Evolutionary conservation across 148 eudicot genomes (phyloP).

Genomic region (Cornus controversa): DNA sequence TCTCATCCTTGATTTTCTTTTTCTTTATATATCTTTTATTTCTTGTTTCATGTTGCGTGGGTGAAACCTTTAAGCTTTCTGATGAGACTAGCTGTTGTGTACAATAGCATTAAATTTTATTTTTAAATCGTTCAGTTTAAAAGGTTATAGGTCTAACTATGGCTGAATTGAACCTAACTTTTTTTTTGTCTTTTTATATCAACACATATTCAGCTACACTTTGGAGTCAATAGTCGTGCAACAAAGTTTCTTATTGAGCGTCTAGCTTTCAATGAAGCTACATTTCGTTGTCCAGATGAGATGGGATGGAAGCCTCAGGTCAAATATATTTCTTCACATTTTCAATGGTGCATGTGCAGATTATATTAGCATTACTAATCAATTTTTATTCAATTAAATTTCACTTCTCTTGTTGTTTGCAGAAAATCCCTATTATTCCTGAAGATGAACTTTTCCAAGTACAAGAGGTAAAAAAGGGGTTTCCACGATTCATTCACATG

Average conservation of each 20-base stretch:
- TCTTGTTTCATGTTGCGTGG: background rate
- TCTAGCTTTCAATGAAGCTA: slow-evolving; percentile 94
- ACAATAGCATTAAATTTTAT: background rate
- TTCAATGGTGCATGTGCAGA: background rate
- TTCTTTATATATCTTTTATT: no score
- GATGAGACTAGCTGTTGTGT: background rate
- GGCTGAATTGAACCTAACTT: background rate
- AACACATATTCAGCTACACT: slow-evolving; percentile 60
- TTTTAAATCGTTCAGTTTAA: background rate
- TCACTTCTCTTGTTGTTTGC: slow-evolving; percentile 30
- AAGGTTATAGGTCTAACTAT: background rate
- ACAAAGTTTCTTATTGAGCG: slow-evolving; percentile 83
- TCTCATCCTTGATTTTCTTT: background rate
- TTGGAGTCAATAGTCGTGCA: slow-evolving; percentile 91
- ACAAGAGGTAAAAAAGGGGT: slow-evolving; percentile 63
- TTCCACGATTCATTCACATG: background rate
- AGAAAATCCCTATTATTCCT: slow-evolving; percentile 84
- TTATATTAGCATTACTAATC: background rate
- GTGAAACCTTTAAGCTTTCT: background rate
- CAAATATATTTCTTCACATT: slow-evolving; percentile 7
- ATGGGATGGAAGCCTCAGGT: slow-evolving; percentile 99
- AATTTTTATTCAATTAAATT: background rate
- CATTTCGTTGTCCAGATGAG: slow-evolving; percentile 96
- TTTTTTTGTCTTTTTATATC: background rate
- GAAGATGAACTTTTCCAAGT: slow-evolving; percentile 69